These are phyloP conservation scores for Taxawa tesnikishii DNA, from an alignment of 2,329 filamentous ascomycete genomes.

Conservation along the genomic window DNA sequence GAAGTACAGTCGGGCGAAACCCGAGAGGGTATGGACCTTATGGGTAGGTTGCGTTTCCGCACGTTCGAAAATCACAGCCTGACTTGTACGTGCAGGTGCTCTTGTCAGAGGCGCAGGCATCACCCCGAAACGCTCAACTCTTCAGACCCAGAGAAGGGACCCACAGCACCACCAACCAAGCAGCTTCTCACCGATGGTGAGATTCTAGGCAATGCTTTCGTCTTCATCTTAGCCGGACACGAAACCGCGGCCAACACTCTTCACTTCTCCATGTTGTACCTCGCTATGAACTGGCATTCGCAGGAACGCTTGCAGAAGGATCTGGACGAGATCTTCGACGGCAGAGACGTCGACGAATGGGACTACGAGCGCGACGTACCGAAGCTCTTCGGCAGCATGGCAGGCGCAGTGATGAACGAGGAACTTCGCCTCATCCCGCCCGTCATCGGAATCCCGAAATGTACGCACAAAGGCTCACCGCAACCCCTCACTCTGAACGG, in stretches of 20 bases:
- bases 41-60: conserved; percentile 21
- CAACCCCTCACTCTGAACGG: conserved; percentile 51
- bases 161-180: conserved; percentile 33
- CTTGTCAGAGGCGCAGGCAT: conserved; percentile 36
- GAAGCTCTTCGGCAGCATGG: conserved; percentile 54
- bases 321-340: conserved; percentile 52
- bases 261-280: conserved; percentile 56
- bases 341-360: conserved; percentile 50
- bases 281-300: conserved; percentile 51
- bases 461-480: conserved; percentile 26
- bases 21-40: conserved; percentile 40
- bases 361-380: conserved; percentile 57
- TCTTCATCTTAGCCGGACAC: conserved; percentile 58
- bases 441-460: conserved; percentile 61
- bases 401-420: conserved; percentile 68
- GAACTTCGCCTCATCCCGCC: conserved; percentile 61
- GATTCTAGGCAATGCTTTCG: conserved; percentile 58
- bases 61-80: too few species aligned
- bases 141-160: conserved; percentile 29
- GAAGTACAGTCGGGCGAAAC: conserved; percentile 26
- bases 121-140: conserved; percentile 24
- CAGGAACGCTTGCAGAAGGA: conserved; percentile 59
- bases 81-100: conserved; percentile 26
- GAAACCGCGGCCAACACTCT: conserved; percentile 68
- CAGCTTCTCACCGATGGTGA: conserved; percentile 46